A percentile compares a stretch with the other conserved stretches of the same genome.
These are phyloP conservation scores for Imleria badia DNA, from an alignment of 768 basidiomycete species.

Conservation along the genomic window DNA sequence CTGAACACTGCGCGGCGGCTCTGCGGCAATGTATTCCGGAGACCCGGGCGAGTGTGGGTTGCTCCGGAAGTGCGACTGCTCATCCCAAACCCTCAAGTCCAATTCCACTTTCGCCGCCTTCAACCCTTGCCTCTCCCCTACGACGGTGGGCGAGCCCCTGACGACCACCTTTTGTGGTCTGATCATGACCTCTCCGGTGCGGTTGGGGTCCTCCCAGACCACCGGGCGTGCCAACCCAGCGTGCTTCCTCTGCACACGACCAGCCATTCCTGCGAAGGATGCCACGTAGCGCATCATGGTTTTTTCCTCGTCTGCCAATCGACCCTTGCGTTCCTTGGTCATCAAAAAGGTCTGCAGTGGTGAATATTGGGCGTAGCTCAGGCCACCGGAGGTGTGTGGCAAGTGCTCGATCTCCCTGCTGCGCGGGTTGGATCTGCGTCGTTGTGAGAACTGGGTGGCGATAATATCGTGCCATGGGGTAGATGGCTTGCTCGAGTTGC, in stretches of 20 bases:
- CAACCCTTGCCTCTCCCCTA: conserved; percentile 43
- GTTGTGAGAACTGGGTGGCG: conserved; percentile 21
- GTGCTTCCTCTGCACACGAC: conserved; percentile 18
- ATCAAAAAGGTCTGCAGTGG: conserved; percentile 52
- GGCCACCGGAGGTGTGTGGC: conserved; percentile 63
- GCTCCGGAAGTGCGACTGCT: conserved; percentile 31
- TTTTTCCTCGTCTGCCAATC: conserved; percentile 43
- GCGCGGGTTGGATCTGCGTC: conserved; percentile 23
- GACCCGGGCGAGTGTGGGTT: conserved; percentile 54
- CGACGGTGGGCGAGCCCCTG: conserved; percentile 41
- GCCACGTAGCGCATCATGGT: conserved; percentile 22
- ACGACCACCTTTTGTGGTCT: conserved; percentile 34
- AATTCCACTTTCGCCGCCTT: conserved; percentile 36
- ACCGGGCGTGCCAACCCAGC: conserved; percentile 17
- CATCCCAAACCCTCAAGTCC: conserved; percentile 30
- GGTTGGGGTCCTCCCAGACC: conserved; percentile 30
- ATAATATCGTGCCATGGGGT: conserved; percentile 28
- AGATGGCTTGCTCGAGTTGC: conserved; percentile 16
- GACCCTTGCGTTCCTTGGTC: conserved; percentile 55
- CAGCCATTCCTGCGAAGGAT: conserved; percentile 33
- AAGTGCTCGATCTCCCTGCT: conserved; percentile 52
- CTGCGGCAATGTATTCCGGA: conserved; percentile 43
- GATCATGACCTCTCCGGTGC: conserved; percentile 31
- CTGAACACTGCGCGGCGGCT: conserved; percentile 21
- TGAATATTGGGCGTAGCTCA: conserved; percentile 58